phyloP scores from a whole-genome alignment of 78 protist genomes.

The Dictyostelium purpureum region DNA sequence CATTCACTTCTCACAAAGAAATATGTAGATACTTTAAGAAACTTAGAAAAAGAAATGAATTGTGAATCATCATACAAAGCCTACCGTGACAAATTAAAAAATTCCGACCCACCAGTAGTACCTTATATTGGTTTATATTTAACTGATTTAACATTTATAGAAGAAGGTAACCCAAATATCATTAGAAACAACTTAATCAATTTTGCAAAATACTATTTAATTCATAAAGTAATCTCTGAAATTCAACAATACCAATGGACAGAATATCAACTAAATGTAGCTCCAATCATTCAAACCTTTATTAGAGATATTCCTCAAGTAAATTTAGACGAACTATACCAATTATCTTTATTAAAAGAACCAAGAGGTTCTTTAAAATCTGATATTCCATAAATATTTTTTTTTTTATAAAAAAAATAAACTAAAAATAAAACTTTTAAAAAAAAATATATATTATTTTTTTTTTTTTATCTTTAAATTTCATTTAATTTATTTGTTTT shows the following conservation, averaged over 20 bases:
- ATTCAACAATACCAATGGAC: conserved; percentile 76
- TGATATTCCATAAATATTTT: background rate
- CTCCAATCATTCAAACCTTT: conserved; percentile 66
- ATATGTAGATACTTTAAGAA: conserved; percentile 19
- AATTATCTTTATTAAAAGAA: conserved; percentile 57
- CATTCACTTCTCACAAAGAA: conserved; percentile 28
- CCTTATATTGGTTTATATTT: conserved; percentile 71
- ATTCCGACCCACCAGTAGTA: conserved; percentile 78
- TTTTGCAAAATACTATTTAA: conserved; percentile 51
- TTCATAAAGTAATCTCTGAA: conserved; percentile 64
- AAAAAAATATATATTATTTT: no score
- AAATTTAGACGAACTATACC: conserved; percentile 22
- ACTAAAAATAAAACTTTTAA: no score
- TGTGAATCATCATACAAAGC: conserved; percentile 56
- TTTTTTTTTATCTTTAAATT: no score
- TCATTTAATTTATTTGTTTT: no score
- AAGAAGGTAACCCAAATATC: conserved; percentile 79
- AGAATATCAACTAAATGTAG: conserved; percentile 27
- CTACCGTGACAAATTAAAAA: conserved; percentile 67
- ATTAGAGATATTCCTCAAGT: conserved; percentile 28
- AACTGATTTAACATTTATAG: conserved; percentile 71
- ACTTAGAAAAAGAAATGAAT: conserved; percentile 60
- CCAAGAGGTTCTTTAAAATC: conserved; percentile 54
- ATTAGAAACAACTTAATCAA: conserved; percentile 60
- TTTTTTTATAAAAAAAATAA: no score